Evolutionary conservation across 164 flowering plant genomes (phyloP), one percentile per base, ranked within the genome.

Genomic region (Protea cynaroides): DNA sequence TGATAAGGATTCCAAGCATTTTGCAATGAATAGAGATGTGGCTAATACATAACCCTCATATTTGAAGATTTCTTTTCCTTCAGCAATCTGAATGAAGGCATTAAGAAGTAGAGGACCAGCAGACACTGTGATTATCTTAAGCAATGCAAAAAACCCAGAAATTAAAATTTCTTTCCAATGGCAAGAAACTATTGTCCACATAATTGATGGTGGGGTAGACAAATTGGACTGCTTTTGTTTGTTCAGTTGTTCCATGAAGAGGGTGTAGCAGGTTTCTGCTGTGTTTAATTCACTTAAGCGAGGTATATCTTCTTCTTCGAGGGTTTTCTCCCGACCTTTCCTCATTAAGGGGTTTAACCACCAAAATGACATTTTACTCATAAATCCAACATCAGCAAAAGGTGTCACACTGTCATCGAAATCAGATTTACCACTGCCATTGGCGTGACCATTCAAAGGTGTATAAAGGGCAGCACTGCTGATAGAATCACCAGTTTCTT

Each of bases 261-360:
- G 34, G 10, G 12, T 52, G 70, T 81, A 86, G 61, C 87, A 81
- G 3, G 77, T 69, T 63, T 77, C 49, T 15, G 88, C 92, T 58
- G 63, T 78, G 68, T 83, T 90, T 25, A 5, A 77, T 62, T 49
- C 38, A 8, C 80, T 67, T 59, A 88, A 64, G 5, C 21, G 24
- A 4, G 96, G 92, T 46, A 88, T 64, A 37, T 86, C 84, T 23
- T 64, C 63, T 12, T 82, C 83, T 49, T 77, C 77, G 8, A 86
- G 79, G 0, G 76, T 63, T 64, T 81, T 83, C 71, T 65, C 55
- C 25, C 61, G 72, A 11, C 92, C 95, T 37, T 62, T 78, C 63
- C 74, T 76, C 81, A 88, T 65, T 61, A 88, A 43, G 1, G 90
- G 73, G 78, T 81, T 86, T 70, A 88, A 43, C 95, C 92, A 88